Evolutionary conservation across 1,284 basidiomycete species (phyloP).

Genomic region (Naganishia cerealis): DNA sequence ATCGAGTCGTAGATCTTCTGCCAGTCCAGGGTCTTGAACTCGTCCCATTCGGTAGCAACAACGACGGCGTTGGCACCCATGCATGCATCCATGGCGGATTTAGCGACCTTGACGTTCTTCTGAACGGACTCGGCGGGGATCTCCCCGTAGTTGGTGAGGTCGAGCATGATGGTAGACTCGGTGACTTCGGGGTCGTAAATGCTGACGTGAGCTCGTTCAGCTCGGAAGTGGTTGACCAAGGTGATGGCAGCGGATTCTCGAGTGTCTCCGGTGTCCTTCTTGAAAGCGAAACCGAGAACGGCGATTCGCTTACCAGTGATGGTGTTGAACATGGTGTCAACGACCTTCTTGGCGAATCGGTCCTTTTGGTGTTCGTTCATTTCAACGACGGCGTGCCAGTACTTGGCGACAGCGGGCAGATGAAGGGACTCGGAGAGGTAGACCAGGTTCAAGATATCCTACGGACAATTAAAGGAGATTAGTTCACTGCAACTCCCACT

Average conservation of each 20-base stretch:
- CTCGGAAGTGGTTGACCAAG: conserved; percentile 87
- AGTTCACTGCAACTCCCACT: neutral
- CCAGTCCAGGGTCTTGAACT: conserved; percentile 93
- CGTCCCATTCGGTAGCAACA: conserved; percentile 87
- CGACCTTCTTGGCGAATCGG: conserved; percentile 83
- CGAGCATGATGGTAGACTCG: conserved; percentile 59
- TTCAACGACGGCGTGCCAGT: conserved; percentile 92
- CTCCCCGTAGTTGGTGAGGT: conserved; percentile 58
- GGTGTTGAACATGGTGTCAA: conserved; percentile 95
- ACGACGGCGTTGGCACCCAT: conserved; percentile 69
- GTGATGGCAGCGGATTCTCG: conserved; percentile 97
- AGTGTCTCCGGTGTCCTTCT: conserved; percentile 94
- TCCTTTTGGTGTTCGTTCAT: conserved; percentile 96
- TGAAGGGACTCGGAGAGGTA: conserved; percentile 93
- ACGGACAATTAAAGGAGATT: conserved; percentile 7
- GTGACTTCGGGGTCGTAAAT: conserved; percentile 87
- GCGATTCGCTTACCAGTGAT: conserved; percentile 79
- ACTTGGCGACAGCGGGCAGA: conserved; percentile 93
- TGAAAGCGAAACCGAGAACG: conserved; percentile 87
- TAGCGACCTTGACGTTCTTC: conserved; percentile 77
- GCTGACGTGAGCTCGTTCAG: conserved; percentile 80
- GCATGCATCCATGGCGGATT: conserved; percentile 81
- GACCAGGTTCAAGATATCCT: conserved; percentile 94
- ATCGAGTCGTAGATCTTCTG: conserved; percentile 76
- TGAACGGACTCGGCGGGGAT: conserved; percentile 62